A percentile compares a stretch with the other conserved stretches of the same genome.
These are phyloP conservation scores for Geotrichum ghanense DNA, from an alignment of 805 yeast genomes.

Conservation along the genomic window DNA sequence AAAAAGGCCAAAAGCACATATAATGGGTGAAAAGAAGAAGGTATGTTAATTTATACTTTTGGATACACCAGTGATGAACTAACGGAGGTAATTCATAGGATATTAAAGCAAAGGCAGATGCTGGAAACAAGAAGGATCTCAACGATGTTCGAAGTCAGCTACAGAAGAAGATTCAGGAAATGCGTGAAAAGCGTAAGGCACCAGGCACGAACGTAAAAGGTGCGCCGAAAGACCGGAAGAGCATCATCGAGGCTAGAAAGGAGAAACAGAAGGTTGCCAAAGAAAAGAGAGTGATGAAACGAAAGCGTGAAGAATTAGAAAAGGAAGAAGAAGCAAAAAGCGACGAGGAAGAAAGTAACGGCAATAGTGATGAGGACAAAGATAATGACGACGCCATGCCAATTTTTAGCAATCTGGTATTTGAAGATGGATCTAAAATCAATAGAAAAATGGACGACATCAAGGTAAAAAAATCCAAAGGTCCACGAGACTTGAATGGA, in stretches of 20 bases:
- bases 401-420: constrained; percentile 71
- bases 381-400: constrained; percentile 24
- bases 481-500: constrained; percentile 79
- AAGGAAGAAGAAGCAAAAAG: constrained; percentile 23
- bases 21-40: too few species aligned
- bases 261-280: constrained; percentile 31
- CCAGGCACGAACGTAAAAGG: constrained; percentile 1
- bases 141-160: constrained; percentile 31
- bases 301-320: constrained; percentile 27
- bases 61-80: too few species aligned
- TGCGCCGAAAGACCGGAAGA: constrained; percentile 30
- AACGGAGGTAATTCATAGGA: too few species aligned
- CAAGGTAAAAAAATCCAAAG: constrained; percentile 53
- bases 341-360: constrained; percentile 31
- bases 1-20: too few species aligned
- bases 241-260: constrained; percentile 31
- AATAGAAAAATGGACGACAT: constrained; percentile 55
- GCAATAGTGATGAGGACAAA: constrained; percentile 25
- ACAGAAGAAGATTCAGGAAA: constrained; percentile 58
- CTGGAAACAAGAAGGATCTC: background rate
- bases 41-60: too few species aligned
- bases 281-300: constrained; percentile 22
- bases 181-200: background rate
- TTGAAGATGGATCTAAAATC: constrained; percentile 69
- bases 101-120: too few species aligned